These are phyloP conservation scores for Colletotrichum godetiae DNA, from an alignment of 2,329 filamentous ascomycete species.

Conservation along the genomic window DNA sequence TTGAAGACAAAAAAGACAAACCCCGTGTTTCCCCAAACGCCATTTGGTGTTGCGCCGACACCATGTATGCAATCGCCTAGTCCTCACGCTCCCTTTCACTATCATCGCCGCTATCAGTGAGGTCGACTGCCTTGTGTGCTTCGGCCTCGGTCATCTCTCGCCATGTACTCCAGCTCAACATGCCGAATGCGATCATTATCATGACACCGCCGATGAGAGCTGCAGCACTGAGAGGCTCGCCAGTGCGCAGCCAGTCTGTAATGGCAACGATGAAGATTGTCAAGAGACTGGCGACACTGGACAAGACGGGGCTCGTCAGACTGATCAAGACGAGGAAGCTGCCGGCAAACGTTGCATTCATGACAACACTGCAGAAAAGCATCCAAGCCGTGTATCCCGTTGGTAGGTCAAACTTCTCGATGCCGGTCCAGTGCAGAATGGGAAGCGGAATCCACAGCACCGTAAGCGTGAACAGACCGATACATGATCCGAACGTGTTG, in stretches of 20 bases:
- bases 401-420: conserved; percentile 87
- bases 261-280: conserved; percentile 98
- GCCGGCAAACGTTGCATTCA: conserved; percentile 93
- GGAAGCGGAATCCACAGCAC: conserved; percentile 95
- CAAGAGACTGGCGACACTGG: conserved; percentile 89
- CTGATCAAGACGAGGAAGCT: conserved; percentile 94
- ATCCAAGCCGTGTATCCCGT: conserved; percentile 82
- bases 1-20: conserved; percentile 11
- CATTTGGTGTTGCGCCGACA: conserved; percentile 20
- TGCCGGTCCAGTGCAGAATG: conserved; percentile 79
- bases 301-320: conserved; percentile 91
- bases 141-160: conserved; percentile 91
- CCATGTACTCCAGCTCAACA: conserved; percentile 92
- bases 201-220: conserved; percentile 85
- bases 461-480: conserved; percentile 85
- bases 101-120: conserved; percentile 58
- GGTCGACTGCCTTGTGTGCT: conserved; percentile 64
- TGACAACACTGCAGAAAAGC: conserved; percentile 81
- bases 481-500: conserved; percentile 89
- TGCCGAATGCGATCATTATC: conserved; percentile 88
- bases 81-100: conserved; percentile 53
- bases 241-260: conserved; percentile 88
- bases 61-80: conserved; percentile 25
- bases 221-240: conserved; percentile 77
- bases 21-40: conserved; percentile 24